Conservation (phyloP, 768 basidiomycete species). For the Tulasnella sp. region DNA sequence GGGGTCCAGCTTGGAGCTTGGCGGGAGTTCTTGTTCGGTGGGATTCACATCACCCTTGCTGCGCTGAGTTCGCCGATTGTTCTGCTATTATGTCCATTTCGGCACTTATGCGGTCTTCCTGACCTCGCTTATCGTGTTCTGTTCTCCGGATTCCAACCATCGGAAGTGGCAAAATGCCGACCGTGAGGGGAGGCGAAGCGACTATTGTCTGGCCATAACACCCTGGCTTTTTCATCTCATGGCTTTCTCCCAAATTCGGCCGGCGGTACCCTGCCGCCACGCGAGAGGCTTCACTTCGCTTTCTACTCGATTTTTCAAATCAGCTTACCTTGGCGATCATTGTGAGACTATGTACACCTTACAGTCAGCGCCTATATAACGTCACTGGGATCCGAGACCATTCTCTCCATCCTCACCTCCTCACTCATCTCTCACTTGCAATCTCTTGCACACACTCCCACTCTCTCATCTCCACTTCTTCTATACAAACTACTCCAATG, state of each 20-base stretch:
- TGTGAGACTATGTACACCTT: no score
- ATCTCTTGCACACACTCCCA: not conserved
- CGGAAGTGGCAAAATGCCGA: not conserved
- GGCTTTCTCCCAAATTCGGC: not conserved
- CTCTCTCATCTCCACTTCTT: not conserved
- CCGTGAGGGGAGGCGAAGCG: no score
- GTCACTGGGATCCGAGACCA: no score
- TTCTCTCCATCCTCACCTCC: not conserved
- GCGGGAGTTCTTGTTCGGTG: no score
- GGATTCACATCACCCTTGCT: slow-evolving; percentile 19
- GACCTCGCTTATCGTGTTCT: not conserved
- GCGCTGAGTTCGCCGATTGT: slow-evolving; percentile 16
- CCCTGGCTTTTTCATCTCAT: not conserved
- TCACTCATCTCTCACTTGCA: not conserved
- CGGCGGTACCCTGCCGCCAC: no score
- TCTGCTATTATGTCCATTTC: not conserved
- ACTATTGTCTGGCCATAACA: no score
- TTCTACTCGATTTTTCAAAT: no score
- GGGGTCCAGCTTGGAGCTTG: no score
- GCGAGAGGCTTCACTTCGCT: no score
- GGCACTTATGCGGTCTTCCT: not conserved
- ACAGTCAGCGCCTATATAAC: no score
- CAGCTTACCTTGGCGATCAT: no score
- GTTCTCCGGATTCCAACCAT: not conserved
- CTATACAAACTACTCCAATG: not conserved